Conservation (phyloP, 2,329 filamentous ascomycete genomes). For the Fusarium sp. region DNA sequence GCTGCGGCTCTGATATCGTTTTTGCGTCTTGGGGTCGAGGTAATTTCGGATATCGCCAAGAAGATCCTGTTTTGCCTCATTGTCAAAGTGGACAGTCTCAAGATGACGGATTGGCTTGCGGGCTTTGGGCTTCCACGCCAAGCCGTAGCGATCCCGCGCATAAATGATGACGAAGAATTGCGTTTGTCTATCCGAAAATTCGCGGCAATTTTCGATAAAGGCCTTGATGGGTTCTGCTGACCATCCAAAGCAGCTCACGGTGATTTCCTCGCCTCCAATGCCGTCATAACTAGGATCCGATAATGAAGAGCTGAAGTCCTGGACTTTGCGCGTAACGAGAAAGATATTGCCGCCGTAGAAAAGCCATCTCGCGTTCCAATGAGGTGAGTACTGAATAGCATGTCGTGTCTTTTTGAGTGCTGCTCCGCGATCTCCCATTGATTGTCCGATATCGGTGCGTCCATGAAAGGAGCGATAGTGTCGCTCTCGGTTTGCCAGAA, state of each 20-base stretch:
- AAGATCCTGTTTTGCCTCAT: constrained; percentile 62
- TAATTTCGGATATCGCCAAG: constrained; percentile 68
- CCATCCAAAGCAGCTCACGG: constrained; percentile 65
- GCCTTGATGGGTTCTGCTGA: constrained; percentile 65
- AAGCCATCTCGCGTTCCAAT: constrained; percentile 64
- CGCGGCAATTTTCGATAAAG: constrained; percentile 63
- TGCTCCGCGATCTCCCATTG: constrained; percentile 56
- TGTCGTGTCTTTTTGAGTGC: constrained; percentile 60
- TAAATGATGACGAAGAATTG: constrained; percentile 68
- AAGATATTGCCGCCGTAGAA: constrained; percentile 64
- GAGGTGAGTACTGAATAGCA: constrained; percentile 61
- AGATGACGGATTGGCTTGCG: constrained; percentile 65
- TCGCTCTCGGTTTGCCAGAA: constrained; percentile 58
- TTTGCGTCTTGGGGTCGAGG: constrained; percentile 62
- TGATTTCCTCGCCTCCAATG: constrained; percentile 63
- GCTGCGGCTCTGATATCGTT: constrained; percentile 73
- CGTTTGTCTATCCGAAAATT: constrained; percentile 63
- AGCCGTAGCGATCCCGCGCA: constrained; percentile 61
- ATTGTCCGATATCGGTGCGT: constrained; percentile 57
- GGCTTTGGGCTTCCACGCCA: constrained; percentile 65
- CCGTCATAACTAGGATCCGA: constrained; percentile 63
- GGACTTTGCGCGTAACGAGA: constrained; percentile 60
- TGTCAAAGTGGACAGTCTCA: constrained; percentile 67
- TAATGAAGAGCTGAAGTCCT: constrained; percentile 56
- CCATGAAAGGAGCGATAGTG: constrained; percentile 62